Conservation (phyloP, 805 yeast species). For the Blastobotrys attinorum region DNA sequence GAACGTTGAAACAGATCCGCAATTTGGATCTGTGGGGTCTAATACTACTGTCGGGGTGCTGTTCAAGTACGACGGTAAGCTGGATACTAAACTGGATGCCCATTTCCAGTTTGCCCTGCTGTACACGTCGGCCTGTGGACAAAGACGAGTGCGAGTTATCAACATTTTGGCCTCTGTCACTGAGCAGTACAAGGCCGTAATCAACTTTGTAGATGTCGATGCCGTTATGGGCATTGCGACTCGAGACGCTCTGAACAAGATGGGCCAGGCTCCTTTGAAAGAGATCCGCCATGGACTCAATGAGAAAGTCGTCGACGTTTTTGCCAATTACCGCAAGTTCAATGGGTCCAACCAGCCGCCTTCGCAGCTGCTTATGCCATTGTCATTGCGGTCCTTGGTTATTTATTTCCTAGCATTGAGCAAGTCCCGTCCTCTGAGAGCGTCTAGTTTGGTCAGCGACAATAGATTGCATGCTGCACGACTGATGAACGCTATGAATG, state of each 20-base stretch:
- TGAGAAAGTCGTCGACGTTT: constrained; percentile 45
- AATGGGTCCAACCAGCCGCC: constrained; percentile 35
- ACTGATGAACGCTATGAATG: constrained; percentile 44
- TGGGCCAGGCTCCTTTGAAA: constrained; percentile 30
- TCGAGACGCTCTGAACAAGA: constrained; percentile 40
- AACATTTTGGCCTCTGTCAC: constrained; percentile 79
- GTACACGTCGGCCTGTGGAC: constrained; percentile 72
- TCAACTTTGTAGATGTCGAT: constrained; percentile 74
- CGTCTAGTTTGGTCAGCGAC: constrained; percentile 49
- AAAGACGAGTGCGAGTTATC: constrained; percentile 76
- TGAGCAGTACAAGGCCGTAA: constrained; percentile 62
- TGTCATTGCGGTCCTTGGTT: constrained; percentile 64
- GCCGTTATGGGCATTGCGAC: constrained; percentile 46
- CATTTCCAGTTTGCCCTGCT: constrained; percentile 88
- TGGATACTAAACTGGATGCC: constrained; percentile 63
- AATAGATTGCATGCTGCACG: constrained; percentile 49
- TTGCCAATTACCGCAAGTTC: constrained; percentile 49
- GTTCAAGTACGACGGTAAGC: constrained; percentile 67
- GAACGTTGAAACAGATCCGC: constrained; percentile 47
- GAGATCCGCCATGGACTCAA: constrained; percentile 47
- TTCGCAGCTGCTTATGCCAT: constrained; percentile 73
- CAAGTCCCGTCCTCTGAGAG: constrained; percentile 57
- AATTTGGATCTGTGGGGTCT: constrained; percentile 54
- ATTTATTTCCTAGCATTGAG: constrained; percentile 59
- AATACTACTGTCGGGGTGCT: constrained; percentile 65